Conservation (phyloP, 2,329 filamentous ascomycete genomes). For the Xylariaceae sp. region DNA sequence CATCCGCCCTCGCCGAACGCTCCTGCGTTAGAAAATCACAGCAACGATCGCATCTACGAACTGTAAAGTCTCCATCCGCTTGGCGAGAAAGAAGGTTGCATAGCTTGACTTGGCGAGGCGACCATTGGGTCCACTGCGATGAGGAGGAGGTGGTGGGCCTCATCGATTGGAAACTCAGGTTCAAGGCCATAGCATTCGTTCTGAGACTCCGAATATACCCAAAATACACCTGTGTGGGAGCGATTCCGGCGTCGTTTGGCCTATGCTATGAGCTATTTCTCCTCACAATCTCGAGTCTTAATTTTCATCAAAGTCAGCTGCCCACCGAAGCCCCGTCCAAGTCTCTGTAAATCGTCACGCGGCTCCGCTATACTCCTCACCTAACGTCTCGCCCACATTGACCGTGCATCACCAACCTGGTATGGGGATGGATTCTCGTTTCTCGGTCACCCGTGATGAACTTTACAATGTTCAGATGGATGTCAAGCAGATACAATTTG, state of each 20-base stretch:
- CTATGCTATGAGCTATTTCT: constrained; percentile 24
- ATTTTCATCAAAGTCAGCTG: constrained; percentile 7
- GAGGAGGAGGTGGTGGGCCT: constrained; percentile 34
- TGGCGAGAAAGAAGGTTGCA: constrained; percentile 1
- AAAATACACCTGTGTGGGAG: constrained; percentile 13
- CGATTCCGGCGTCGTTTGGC: constrained; percentile 14
- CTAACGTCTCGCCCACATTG: constrained; percentile 10
- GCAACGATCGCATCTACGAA: constrained; percentile 3
- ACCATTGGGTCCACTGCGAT: constrained; percentile 33
- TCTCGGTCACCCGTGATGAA: constrained; percentile 56
- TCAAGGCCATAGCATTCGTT: constrained; percentile 24
- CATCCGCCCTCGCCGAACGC: constrained; percentile 8
- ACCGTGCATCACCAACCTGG: constrained; percentile 14
- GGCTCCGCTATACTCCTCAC: constrained; percentile 9
- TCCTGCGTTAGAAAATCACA: constrained; percentile 1
- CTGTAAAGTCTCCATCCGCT: not conserved
- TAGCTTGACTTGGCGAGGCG: constrained; percentile 23
- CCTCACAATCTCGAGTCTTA: constrained; percentile 15
- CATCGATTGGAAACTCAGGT: constrained; percentile 27
- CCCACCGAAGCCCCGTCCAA: constrained; percentile 4
- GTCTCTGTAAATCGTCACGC: constrained; percentile 9
- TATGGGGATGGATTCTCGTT: constrained; percentile 59
- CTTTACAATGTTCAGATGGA: constrained; percentile 65
- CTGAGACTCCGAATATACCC: constrained; percentile 12
- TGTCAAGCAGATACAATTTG: constrained; percentile 60